Evolutionary conservation across 192 early-diverging fungal species (phyloP).

Genomic region (Coemansia sp.): DNA sequence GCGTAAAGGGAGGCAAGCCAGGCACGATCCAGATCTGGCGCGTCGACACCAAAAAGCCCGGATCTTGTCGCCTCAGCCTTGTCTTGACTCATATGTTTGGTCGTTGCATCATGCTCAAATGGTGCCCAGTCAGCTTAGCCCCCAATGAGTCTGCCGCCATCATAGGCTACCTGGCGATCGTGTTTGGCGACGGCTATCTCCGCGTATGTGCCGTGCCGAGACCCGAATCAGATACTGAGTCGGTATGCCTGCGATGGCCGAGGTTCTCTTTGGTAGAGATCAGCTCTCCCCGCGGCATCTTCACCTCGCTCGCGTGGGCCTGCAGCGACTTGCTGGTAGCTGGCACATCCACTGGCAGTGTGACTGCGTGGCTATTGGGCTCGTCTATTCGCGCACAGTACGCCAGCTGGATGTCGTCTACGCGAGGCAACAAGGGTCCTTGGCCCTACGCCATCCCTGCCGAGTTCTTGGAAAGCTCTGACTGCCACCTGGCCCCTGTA

Average conservation of each 20-base stretch:
- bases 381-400: constrained; percentile 9
- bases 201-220: constrained; percentile 33
- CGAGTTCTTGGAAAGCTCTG: not conserved
- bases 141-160: not conserved
- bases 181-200: constrained; percentile 45
- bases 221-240: not conserved
- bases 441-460: constrained; percentile 14
- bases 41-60: not conserved
- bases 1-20: constrained; percentile 16
- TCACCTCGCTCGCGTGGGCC: constrained; percentile 37
- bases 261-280: constrained; percentile 23
- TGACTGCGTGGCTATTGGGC: constrained; percentile 24
- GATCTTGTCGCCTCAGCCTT: constrained; percentile 19
- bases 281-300: constrained; percentile 21
- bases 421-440: not conserved
- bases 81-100: constrained; percentile 32
- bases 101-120: constrained; percentile 23
- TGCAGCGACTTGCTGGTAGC: constrained; percentile 28
- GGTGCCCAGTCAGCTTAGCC: constrained; percentile 37
- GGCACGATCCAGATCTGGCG: constrained; percentile 42
- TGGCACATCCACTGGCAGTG: constrained; percentile 20
- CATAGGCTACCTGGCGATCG: constrained; percentile 26
- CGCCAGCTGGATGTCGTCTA: not conserved
- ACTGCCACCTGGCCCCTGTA: constrained; percentile 10
- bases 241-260: constrained; percentile 33